phyloP scores from a whole-genome alignment of 2,329 filamentous ascomycete genomes.

The Diaporthe sp. region DNA sequence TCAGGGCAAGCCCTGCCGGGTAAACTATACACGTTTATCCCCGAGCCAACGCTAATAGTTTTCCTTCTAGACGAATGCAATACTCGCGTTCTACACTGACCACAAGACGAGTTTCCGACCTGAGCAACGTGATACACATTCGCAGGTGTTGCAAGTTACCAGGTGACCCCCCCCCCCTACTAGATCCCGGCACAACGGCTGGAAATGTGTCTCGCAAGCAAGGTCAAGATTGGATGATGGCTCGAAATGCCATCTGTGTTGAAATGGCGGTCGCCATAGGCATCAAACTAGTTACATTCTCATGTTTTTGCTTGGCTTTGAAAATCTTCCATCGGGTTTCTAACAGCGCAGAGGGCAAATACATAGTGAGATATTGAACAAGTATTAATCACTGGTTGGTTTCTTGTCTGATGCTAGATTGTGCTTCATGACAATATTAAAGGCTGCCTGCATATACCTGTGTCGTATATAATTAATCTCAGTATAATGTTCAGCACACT shows the following conservation, averaged over 20 bases:
- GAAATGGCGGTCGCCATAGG: too few species aligned
- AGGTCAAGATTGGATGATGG: background rate
- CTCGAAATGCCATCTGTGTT: conserved; percentile 1
- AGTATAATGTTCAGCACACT: background rate
- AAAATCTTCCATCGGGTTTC: background rate
- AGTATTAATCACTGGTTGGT: background rate
- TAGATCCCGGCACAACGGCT: background rate
- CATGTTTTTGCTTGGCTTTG: background rate
- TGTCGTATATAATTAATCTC: too few species aligned
- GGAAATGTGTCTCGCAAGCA: background rate
- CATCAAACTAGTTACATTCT: background rate
- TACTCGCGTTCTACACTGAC: background rate
- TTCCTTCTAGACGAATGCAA: background rate
- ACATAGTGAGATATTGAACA: background rate
- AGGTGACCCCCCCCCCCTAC: background rate
- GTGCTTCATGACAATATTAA: background rate
- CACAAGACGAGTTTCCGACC: background rate
- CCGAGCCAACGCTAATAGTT: background rate
- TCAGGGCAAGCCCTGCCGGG: background rate
- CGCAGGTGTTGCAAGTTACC: background rate
- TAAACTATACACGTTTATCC: background rate
- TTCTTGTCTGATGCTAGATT: background rate
- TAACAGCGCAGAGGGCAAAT: background rate
- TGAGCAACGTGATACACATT: background rate
- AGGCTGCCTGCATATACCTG: background rate